Evolutionary conservation across 345 rosid species (phyloP), one percentile per base, ranked within the genome.

Genomic region (Hibiscus tridactylites): DNA sequence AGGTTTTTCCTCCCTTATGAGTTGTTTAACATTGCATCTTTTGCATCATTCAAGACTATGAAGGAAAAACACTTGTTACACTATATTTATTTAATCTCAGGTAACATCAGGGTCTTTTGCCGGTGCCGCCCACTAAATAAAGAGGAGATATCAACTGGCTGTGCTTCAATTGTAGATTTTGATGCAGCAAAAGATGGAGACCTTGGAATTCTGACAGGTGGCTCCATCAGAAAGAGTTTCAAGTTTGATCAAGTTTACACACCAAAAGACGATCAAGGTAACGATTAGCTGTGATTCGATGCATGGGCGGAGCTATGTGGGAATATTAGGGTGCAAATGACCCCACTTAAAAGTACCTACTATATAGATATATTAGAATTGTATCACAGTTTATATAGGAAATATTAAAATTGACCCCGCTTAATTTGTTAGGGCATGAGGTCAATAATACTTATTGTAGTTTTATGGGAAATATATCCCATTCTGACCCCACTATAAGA

Each of bases 191-290:
- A 90, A 83, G 97, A 92, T 69, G 97, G 97, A 82, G 93, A 92
- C 71, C 91, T 95, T 80, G 91, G 84, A 61, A 84, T 95, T 73
- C 16, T 85, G 17, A 79, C 89, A 26, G 89, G 86, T 68, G 77
- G 80, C 71, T 83, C 85, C 59, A 77, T 86, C 76, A 92, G 78
- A 82, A 92, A 85, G 80, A 71, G 71, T 77, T 95, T 82, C 83
- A 92, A 87, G 76, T 90, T 92, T 86, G 99, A 95, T 76, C 80
- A 87, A 74, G 96, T 95, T 61, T 92, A 81, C 77, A 81, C 97
- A 52, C 96, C 97, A 3, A 88, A 78, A 83, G 92, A 95, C 82
- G 82, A 86, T 79, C 99, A 95, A 95, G 99, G 99, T 94, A 76
- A 46, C 63, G 44, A 17, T 62, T 15, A 12, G 15, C 71, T 58